Evolutionary conservation across 495 filamentous ascomycete species (phyloP).

Genomic region (Xylaria venustula): DNA sequence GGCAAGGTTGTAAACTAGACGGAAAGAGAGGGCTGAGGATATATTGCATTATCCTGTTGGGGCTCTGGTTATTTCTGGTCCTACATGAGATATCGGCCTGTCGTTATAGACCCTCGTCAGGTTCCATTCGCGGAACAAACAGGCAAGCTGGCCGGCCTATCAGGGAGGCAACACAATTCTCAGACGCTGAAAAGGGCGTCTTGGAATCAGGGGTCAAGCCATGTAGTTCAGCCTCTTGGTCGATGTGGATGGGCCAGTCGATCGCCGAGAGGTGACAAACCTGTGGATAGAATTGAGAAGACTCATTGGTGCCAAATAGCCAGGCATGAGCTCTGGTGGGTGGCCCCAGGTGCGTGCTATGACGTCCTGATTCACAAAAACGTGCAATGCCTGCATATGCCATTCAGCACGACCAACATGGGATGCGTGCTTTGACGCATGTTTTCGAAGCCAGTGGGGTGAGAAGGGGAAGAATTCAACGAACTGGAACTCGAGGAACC

Average conservation of each 20-base stretch:
- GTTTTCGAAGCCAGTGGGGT: neutral
- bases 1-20: neutral
- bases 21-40: neutral
- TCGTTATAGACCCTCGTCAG: neutral
- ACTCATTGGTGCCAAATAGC: slow-evolving; percentile 8
- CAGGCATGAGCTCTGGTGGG: neutral
- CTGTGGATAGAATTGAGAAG: slow-evolving; percentile 4
- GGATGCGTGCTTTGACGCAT: neutral
- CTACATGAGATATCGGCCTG: neutral
- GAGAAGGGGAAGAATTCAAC: neutral
- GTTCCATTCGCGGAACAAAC: neutral
- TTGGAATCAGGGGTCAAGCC: neutral
- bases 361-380: neutral
- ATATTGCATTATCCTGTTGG: neutral
- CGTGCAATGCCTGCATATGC: neutral
- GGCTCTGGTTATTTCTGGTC: neutral
- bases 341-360: neutral
- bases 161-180: neutral
- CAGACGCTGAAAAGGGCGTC: slow-evolving; percentile 1
- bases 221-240: slow-evolving; percentile 7
- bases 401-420: neutral
- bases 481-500: too few relatives aligned
- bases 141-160: neutral
- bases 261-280: neutral
- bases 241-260: slow-evolving; percentile 2